These are phyloP conservation scores for Leptographium galeiforme DNA, from an alignment of 2,329 filamentous ascomycete genomes.

Conservation along the genomic window DNA sequence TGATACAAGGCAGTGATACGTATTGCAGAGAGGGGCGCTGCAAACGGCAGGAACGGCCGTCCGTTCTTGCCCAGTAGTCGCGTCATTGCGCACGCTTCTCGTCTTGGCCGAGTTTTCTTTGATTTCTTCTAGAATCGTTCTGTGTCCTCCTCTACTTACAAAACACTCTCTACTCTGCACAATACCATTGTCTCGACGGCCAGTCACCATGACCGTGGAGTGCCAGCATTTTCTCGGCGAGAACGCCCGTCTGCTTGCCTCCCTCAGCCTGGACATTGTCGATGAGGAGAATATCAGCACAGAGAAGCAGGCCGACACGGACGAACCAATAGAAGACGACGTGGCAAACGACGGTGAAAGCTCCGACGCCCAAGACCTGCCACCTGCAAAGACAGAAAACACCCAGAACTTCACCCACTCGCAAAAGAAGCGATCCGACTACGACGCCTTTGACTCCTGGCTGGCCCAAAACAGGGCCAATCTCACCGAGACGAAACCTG, in stretches of 20 bases:
- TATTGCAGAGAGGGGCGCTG: background rate
- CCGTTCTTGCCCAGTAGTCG: background rate
- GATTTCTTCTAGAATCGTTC: no score
- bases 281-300: no score
- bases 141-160: no score
- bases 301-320: no score
- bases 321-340: background rate
- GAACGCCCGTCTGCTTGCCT: background rate
- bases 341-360: background rate
- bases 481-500: slow-evolving; percentile 14
- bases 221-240: background rate
- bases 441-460: slow-evolving; percentile 34
- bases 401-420: slow-evolving; percentile 14
- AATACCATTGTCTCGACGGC: no score
- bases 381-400: background rate
- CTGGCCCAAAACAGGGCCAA: slow-evolving; percentile 22
- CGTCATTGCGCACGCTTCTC: background rate
- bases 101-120: background rate
- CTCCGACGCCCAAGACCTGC: background rate
- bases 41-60: background rate
- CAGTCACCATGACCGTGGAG: no score
- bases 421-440: slow-evolving; percentile 35
- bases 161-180: no score
- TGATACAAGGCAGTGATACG: background rate
- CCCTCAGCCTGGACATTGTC: no score